A percentile compares a stretch with the other conserved stretches of the same genome.
Evolutionary conservation across 2,329 filamentous ascomycete species (phyloP).

Genomic region (Cladosporium sp.): DNA sequence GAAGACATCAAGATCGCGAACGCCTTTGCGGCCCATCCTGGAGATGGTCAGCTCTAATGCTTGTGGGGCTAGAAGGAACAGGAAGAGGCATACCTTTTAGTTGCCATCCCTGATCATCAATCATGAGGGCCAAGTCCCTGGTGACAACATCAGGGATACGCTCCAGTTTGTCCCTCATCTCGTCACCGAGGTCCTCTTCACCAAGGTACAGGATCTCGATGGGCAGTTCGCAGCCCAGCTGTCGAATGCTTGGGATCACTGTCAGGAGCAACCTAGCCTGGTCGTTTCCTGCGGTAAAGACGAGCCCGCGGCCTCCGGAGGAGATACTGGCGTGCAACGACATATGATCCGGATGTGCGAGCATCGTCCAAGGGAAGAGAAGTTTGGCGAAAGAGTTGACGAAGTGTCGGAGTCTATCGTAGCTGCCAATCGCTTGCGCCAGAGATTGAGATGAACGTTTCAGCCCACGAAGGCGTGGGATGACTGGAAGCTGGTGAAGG

Average conservation of each 20-base stretch:
- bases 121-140: slow-evolving; percentile 41
- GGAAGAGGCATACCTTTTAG: slow-evolving; percentile 24
- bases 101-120: slow-evolving; percentile 42
- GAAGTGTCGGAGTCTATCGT: slow-evolving; percentile 40
- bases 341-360: slow-evolving; percentile 44
- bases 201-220: slow-evolving; percentile 42
- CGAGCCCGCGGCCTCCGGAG: slow-evolving; percentile 40
- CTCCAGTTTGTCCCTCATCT: slow-evolving; percentile 39
- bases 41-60: neutral
- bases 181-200: slow-evolving; percentile 40
- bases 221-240: slow-evolving; percentile 36
- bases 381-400: slow-evolving; percentile 35
- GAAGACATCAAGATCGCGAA: slow-evolving; percentile 44
- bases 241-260: slow-evolving; percentile 36
- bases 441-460: slow-evolving; percentile 10
- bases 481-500: slow-evolving; percentile 10
- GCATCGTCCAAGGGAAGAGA: slow-evolving; percentile 38
- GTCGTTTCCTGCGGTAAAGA: slow-evolving; percentile 41
- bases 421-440: slow-evolving; percentile 30
- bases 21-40: slow-evolving; percentile 44
- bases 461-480: slow-evolving; percentile 12
- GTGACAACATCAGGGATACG: slow-evolving; percentile 41
- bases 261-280: slow-evolving; percentile 42
- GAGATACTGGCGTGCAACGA: slow-evolving; percentile 39
- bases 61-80: too few species aligned